phyloP scores from a whole-genome alignment of 768 basidiomycete species.

The Hypsizygus marmoreus region DNA sequence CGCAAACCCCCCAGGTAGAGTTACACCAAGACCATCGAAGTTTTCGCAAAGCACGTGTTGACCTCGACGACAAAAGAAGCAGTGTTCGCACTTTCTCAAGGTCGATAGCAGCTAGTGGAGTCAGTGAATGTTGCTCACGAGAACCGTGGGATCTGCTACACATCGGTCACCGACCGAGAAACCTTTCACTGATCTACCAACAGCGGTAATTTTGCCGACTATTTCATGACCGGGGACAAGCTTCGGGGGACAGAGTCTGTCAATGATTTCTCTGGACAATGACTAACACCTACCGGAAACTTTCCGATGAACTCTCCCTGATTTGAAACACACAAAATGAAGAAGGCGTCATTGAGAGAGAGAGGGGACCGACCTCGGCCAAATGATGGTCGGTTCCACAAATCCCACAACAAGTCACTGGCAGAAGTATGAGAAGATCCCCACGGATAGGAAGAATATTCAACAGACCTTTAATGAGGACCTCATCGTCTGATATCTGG shows the following conservation, averaged over 20 bases:
- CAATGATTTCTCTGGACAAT: not conserved
- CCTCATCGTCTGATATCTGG: constrained; percentile 52
- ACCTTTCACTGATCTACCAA: constrained; percentile 56
- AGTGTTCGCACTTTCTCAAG: constrained; percentile 40
- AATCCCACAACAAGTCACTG: constrained; percentile 46
- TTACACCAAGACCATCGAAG: constrained; percentile 66
- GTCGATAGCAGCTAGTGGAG: not conserved
- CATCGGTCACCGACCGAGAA: constrained; percentile 66
- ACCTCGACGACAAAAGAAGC: constrained; percentile 78
- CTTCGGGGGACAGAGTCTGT: constrained; percentile 18
- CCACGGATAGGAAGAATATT: not conserved
- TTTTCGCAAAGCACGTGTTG: constrained; percentile 69
- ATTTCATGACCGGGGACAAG: constrained; percentile 49
- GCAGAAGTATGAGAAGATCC: constrained; percentile 9
- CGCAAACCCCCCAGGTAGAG: constrained; percentile 68
- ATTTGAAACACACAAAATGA: constrained; percentile 12
- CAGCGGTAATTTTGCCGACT: constrained; percentile 20
- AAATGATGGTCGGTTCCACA: constrained; percentile 65
- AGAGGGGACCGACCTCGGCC: constrained; percentile 44
- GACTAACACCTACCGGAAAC: constrained; percentile 54
- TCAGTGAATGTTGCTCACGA: constrained; percentile 32
- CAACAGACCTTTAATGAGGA: constrained; percentile 57
- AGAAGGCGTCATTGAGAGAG: not conserved
- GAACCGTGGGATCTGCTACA: constrained; percentile 63
- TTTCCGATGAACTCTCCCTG: constrained; percentile 69